Base-by-base conservation (phyloP, 768 basidiomycete genomes). In the Xerocomellus intermedius region DNA sequence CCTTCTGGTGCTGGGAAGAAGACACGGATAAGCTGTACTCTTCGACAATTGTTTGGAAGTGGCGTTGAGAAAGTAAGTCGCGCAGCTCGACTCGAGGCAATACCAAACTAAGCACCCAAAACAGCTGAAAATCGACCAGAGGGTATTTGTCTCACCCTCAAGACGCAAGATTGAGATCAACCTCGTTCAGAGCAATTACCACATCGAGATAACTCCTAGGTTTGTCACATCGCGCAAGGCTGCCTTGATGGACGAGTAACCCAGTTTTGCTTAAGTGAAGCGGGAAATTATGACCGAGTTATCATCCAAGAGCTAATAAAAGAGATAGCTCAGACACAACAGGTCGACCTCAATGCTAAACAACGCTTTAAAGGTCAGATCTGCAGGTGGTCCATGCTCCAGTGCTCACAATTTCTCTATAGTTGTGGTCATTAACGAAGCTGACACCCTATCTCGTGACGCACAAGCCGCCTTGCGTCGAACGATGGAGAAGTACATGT, bases 401-500 rank as follows among this genome's bases (percentile, higher is more conserved):
- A 16, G 42, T 19, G 33, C 54, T 55, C 30, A 57, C 49, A 55
- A 12, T 19, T 28, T 24, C 8, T 21, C 7, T 43, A 7, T 60
- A 98, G 96, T 95, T n/a, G 95, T 99, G 48, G 81, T 99, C 54
- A 97, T 99, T 66, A 98, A 98, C 63, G 96, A 98, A 73, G 96
- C 96, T 2, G 96, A 99, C 70, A 87, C 91, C 0, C 80, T 99
- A 39, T 86, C 92, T 12, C 86, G 96, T 50, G 96, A 99, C 73
- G 96, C 96, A 1, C 96, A 99, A 76, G 94, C 96, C 0, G 96
- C 96, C 8, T 81, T 99, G 33, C 86, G 96, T 65, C 81, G 96
- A 54, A 99, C 96, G 10, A 99, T 98, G 96, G 96, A 99, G 69
- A 98, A 98, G 73, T 98, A 96, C 77, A 98, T 97, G 90, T 85